These are phyloP conservation scores for Sphaceloma murrayae DNA, from an alignment of 2,329 filamentous ascomycete genomes.

Conservation along the genomic window DNA sequence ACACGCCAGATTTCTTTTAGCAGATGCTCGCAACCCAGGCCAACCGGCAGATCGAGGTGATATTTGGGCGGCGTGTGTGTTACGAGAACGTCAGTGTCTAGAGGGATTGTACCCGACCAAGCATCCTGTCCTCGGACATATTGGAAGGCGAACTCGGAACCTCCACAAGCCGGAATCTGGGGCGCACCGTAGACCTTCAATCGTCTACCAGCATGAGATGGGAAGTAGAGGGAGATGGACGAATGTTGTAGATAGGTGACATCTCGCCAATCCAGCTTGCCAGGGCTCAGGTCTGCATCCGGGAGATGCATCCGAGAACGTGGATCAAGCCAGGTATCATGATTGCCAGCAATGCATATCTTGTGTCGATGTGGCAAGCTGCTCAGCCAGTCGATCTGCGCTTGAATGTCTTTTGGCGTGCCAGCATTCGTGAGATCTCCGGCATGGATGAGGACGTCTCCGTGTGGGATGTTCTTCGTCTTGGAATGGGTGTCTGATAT, in stretches of 20 bases:
- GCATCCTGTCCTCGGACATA: constrained; percentile 57
- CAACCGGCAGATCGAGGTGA: constrained; percentile 54
- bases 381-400: constrained; percentile 74
- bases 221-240: constrained; percentile 53
- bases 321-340: constrained; percentile 76
- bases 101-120: constrained; percentile 63
- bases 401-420: constrained; percentile 62
- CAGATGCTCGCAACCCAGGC: constrained; percentile 50
- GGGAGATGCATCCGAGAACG: constrained; percentile 40
- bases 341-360: constrained; percentile 76
- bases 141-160: constrained; percentile 64
- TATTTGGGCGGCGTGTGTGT: constrained; percentile 71
- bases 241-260: constrained; percentile 69
- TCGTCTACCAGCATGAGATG: constrained; percentile 40
- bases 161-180: constrained; percentile 68
- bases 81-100: constrained; percentile 65
- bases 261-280: constrained; percentile 52
- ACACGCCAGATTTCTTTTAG: constrained; percentile 65
- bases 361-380: constrained; percentile 68
- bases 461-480: constrained; percentile 51
- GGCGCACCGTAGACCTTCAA: constrained; percentile 72
- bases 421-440: constrained; percentile 75
- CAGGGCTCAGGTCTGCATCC: constrained; percentile 1
- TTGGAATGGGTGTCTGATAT: constrained; percentile 80
- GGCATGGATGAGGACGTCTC: constrained; percentile 81